Conservation (phyloP, 2,329 filamentous ascomycete species). For the Fusarium nodosum region DNA sequence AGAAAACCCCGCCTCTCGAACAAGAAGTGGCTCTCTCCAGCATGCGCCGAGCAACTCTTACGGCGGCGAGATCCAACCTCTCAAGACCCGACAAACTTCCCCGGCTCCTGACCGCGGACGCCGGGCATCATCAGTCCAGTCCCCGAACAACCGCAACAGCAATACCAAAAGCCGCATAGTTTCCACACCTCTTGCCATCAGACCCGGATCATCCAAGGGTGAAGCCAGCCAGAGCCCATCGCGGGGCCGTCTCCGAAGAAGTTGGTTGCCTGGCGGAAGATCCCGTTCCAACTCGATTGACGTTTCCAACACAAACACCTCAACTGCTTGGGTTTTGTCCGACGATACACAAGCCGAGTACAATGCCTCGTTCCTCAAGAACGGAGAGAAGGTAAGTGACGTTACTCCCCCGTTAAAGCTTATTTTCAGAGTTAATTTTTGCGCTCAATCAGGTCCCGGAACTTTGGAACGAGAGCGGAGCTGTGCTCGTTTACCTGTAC, state of each 20-base stretch:
- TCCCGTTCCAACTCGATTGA: constrained; percentile 66
- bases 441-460: constrained; percentile 67
- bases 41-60: constrained; percentile 36
- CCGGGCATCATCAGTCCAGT: constrained; percentile 65
- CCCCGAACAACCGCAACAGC: constrained; percentile 47
- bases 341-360: constrained; percentile 68
- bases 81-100: constrained; percentile 50
- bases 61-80: constrained; percentile 38
- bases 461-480: constrained; percentile 73
- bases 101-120: constrained; percentile 58
- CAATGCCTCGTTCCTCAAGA: constrained; percentile 64
- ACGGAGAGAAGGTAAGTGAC: constrained; percentile 66
- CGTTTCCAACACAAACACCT: constrained; percentile 38
- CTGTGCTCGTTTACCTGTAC: constrained; percentile 70
- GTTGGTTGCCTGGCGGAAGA: constrained; percentile 66
- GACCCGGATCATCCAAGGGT: constrained; percentile 46
- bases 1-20: constrained; percentile 47
- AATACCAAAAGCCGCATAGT: constrained; percentile 53
- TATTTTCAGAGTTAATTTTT: constrained; percentile 34
- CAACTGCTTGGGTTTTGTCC: constrained; percentile 68
- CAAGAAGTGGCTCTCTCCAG: constrained; percentile 54
- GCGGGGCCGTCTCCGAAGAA: constrained; percentile 63
- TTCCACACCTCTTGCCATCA: constrained; percentile 51
- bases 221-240: constrained; percentile 61
- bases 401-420: constrained; percentile 28